A percentile compares a stretch with the other conserved stretches of the same genome.
Conservation (phyloP, 202 grass and related monocot genomes). For the Dendrocalamus latiflorus region DNA sequence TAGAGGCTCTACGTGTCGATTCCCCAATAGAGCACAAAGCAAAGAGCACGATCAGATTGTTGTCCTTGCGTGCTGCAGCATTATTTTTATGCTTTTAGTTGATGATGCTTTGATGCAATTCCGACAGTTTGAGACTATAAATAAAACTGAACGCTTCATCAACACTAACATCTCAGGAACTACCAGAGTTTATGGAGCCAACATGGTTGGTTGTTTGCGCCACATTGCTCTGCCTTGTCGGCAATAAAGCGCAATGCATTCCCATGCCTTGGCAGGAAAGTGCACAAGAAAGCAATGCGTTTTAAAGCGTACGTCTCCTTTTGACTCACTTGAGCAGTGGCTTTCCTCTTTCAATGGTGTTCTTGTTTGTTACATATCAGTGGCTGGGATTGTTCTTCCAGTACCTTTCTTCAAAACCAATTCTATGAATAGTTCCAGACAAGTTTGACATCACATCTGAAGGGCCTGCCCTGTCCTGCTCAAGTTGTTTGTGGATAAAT, state of each 20-base stretch:
- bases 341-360: conserved; percentile 30
- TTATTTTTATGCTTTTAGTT: neutral
- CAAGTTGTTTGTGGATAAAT: conserved; percentile 4
- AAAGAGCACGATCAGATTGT: neutral
- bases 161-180: neutral
- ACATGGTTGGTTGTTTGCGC: neutral
- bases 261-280: conserved; percentile 27
- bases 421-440: neutral
- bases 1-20: neutral
- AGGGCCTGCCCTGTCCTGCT: neutral
- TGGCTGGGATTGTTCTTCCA: conserved; percentile 11
- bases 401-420: neutral
- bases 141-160: neutral
- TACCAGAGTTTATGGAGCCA: conserved; percentile 2
- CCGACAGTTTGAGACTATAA: neutral
- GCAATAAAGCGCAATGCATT: neutral
- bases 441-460: conserved; percentile 12
- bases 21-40: neutral
- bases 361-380: neutral
- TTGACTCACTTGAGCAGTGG: conserved; percentile 2
- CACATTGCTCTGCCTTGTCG: conserved; percentile 13
- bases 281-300: conserved; percentile 19
- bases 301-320: neutral
- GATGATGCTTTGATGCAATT: no score
- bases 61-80: neutral